These are phyloP conservation scores for Solanum hybrid DNA, from an alignment of 305 asterid species.

Conservation along the genomic window DNA sequence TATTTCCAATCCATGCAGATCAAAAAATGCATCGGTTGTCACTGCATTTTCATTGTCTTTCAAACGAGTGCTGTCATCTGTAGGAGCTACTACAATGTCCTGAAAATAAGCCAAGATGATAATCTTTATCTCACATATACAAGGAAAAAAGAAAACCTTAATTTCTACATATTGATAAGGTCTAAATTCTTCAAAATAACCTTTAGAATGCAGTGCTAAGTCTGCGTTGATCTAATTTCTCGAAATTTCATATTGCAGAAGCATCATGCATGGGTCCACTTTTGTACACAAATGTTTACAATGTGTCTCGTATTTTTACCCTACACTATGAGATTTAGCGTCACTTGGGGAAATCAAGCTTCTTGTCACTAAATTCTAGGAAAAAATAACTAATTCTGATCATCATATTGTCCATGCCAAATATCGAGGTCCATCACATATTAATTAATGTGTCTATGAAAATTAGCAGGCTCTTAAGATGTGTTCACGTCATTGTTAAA, in stretches of 20 bases:
- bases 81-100: conserved; percentile 28
- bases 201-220: neutral
- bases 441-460: neutral
- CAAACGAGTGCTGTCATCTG: conserved; percentile 8
- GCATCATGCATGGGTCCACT: neutral
- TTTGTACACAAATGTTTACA: neutral
- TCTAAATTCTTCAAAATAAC: neutral
- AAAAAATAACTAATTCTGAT: neutral
- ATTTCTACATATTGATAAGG: neutral
- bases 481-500: neutral
- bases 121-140: neutral
- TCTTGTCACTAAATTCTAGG: neutral
- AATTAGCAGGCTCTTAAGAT: neutral
- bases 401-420: neutral
- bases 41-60: conserved; percentile 20
- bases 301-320: neutral
- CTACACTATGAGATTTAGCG: neutral
- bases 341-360: neutral
- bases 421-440: neutral
- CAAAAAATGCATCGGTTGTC: conserved; percentile 21
- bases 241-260: neutral
- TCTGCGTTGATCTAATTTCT: neutral
- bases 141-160: neutral
- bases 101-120: conserved; percentile 14
- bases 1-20: conserved; percentile 41